Conservation (phyloP, 257 asterid species). For the Paraleonurus japonicus region DNA sequence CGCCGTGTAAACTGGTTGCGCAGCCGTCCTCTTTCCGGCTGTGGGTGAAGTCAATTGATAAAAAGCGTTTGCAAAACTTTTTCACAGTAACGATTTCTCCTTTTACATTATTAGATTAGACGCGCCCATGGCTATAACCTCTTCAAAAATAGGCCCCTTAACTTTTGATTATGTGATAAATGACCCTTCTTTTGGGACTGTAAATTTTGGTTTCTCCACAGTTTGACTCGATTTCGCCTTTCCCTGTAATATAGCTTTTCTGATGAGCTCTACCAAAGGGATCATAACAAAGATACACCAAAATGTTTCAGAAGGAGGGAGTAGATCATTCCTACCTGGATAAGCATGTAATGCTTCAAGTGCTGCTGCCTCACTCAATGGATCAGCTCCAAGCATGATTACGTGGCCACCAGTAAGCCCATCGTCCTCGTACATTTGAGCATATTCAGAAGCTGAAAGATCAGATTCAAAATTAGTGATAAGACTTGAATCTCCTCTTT, state of each 20-base stretch:
- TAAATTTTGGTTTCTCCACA: background rate
- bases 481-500: constrained; percentile 63
- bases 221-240: no score
- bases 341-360: constrained; percentile 84
- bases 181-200: background rate
- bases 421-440: constrained; percentile 74
- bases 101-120: background rate
- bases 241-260: background rate
- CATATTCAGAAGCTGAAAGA: constrained; percentile 87
- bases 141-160: background rate
- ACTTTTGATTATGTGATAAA: background rate
- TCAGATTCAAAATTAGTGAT: constrained; percentile 89
- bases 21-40: constrained; percentile 13
- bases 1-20: constrained; percentile 22
- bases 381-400: constrained; percentile 97
- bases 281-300: background rate
- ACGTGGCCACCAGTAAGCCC: constrained; percentile 91
- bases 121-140: background rate
- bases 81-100: background rate
- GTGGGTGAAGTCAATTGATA: background rate
- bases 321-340: constrained; percentile 57
- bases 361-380: constrained; percentile 77
- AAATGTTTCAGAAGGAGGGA: background rate
- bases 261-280: background rate
- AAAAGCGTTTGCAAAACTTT: background rate